phyloP scores from a whole-genome alignment of 2,329 filamentous ascomycete genomes.

The Cordyceps sp. region DNA sequence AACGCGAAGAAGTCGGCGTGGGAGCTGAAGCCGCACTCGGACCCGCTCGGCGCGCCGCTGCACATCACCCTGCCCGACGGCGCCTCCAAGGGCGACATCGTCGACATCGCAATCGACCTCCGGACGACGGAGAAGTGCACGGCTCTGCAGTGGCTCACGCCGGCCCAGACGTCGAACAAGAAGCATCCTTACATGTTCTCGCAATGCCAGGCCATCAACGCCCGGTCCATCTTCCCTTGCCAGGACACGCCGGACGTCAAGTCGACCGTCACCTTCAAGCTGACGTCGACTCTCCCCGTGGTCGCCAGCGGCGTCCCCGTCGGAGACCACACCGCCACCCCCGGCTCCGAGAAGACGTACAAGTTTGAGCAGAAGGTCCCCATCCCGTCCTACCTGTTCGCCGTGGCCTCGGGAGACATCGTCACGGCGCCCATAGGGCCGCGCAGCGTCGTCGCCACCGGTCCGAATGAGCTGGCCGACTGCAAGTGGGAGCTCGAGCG shows the following conservation, averaged over 20 bases:
- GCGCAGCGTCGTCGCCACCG: constrained; percentile 69
- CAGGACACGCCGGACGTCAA: constrained; percentile 97
- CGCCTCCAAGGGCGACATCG: constrained; percentile 31
- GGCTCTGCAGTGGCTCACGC: constrained; percentile 87
- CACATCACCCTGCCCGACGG: constrained; percentile 44
- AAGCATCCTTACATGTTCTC: constrained; percentile 97
- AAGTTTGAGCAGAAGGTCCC: constrained; percentile 81
- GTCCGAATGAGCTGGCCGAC: constrained; percentile 68
- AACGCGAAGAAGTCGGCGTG: constrained; percentile 47
- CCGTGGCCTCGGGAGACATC: constrained; percentile 76
- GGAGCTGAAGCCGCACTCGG: constrained; percentile 50
- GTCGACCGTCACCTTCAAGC: constrained; percentile 80
- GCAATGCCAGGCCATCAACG: constrained; percentile 93
- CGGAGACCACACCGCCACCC: constrained; percentile 23
- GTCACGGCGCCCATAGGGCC: constrained; percentile 74
- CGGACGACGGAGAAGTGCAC: constrained; percentile 80
- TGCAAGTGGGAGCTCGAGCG: constrained; percentile 85
- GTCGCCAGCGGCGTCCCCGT: constrained; percentile 68
- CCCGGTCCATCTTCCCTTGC: constrained; percentile 84
- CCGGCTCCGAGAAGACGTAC: constrained; percentile 47
- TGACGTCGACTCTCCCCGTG: constrained; percentile 76
- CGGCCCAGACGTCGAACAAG: constrained; percentile 86
- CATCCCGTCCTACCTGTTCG: constrained; percentile 88
- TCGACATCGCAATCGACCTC: constrained; percentile 48
- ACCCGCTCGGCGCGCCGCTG: constrained; percentile 61